phyloP scores from a whole-genome alignment of 1,284 basidiomycete species.

The Fomitopsis schrenkii region DNA sequence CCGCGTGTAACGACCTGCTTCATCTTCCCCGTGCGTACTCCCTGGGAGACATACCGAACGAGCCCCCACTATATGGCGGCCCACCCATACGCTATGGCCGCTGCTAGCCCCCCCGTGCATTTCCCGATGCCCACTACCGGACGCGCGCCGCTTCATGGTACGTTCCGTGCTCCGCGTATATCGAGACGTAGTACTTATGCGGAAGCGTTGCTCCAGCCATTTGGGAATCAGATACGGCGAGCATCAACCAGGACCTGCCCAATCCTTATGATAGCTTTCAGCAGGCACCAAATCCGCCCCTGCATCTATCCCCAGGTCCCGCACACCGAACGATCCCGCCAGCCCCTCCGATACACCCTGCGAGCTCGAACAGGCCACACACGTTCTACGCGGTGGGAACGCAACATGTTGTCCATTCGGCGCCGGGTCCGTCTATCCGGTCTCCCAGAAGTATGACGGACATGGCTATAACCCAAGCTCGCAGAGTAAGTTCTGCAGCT shows the following conservation, averaged over 20 bases:
- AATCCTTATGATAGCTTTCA: not conserved
- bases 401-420: not conserved
- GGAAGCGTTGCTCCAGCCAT: not conserved
- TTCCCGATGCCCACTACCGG: not conserved
- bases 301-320: not conserved
- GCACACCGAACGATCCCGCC: not conserved
- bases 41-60: not conserved
- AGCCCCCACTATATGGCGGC: not conserved
- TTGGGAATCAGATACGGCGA: not conserved
- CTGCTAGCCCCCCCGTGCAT: not conserved
- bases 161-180: not conserved
- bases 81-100: not conserved
- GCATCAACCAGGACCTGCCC: not conserved
- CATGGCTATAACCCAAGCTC: conserved; percentile 2
- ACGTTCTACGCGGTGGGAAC: not conserved
- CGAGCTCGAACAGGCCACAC: not conserved
- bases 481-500: conserved; percentile 8
- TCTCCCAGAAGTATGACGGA: conserved; percentile 14
- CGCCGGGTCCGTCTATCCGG: conserved; percentile 5
- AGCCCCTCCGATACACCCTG: not conserved
- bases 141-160: not conserved
- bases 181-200: not conserved
- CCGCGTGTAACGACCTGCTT: not conserved
- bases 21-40: not conserved
- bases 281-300: not conserved